These are phyloP conservation scores for Huntiella omanensis DNA, from an alignment of 2,329 filamentous ascomycete genomes.

Conservation along the genomic window DNA sequence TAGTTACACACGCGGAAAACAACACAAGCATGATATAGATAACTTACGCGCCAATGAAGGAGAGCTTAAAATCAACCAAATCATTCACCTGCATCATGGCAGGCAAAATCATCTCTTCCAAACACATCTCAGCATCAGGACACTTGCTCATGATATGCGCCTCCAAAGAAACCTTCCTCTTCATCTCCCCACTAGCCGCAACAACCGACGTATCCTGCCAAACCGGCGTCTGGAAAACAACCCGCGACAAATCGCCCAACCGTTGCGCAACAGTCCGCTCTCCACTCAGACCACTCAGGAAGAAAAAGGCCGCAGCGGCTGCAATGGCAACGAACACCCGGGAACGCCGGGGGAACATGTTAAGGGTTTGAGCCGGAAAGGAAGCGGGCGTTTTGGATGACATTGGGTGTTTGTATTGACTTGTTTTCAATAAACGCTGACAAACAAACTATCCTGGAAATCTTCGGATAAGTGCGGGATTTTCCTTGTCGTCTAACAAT, in stretches of 20 bases:
- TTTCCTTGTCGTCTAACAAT: too few relatives aligned
- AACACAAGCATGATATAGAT: not conserved
- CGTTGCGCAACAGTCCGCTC: not conserved
- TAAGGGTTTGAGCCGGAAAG: slow-evolving; percentile 4
- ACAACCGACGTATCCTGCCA: not conserved
- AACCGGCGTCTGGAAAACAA: slow-evolving; percentile 1
- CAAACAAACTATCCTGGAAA: too few relatives aligned
- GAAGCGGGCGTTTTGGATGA: too few relatives aligned
- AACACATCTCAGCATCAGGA: slow-evolving; percentile 72
- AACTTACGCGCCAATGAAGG: slow-evolving; percentile 65
- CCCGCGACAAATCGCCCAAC: slow-evolving; percentile 2
- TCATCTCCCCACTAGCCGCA: not conserved
- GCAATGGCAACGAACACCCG: not conserved
- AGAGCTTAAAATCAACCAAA: slow-evolving; percentile 80
- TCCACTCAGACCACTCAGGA: not conserved
- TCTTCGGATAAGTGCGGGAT: too few relatives aligned
- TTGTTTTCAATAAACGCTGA: too few relatives aligned
- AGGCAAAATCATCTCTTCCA: slow-evolving; percentile 64
- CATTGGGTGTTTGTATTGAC: too few relatives aligned
- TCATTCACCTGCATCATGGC: slow-evolving; percentile 64
- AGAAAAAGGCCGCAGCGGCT: slow-evolving; percentile 1
- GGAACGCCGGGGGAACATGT: not conserved
- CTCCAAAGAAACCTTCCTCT: slow-evolving; percentile 52
- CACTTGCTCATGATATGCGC: slow-evolving; percentile 97
- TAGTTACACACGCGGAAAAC: slow-evolving; percentile 4